Percentiles rank a stretch among this genome's conserved stretches.
phyloP scores from a whole-genome alignment of 257 asterid genomes.

The Penstemon barbatus region DNA sequence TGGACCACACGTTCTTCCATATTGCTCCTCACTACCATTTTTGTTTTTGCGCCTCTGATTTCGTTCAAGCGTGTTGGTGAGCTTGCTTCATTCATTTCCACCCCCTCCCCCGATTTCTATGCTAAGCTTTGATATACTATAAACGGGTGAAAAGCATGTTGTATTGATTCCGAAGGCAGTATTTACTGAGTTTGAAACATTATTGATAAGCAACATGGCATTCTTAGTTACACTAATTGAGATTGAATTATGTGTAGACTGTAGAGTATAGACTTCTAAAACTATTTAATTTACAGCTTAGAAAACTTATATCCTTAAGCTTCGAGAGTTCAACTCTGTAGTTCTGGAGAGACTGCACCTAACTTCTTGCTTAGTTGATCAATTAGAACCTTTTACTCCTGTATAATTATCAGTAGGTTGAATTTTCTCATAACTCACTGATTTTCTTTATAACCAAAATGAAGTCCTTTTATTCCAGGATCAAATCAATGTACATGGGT shows the following conservation, averaged over 20 bases:
- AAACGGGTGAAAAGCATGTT: too few relatives aligned
- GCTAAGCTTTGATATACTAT: too few relatives aligned
- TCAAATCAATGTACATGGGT: too few relatives aligned
- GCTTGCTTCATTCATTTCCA: constrained; percentile 18
- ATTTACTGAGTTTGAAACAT: not conserved
- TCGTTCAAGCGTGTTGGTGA: constrained; percentile 86
- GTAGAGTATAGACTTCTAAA: not conserved
- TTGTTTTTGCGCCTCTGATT: constrained; percentile 66
- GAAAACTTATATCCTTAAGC: not conserved
- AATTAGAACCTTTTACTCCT: not conserved
- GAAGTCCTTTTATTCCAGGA: too few relatives aligned
- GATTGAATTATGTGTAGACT: not conserved
- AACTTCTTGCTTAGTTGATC: constrained; percentile 12
- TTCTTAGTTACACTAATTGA: not conserved
- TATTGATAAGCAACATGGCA: constrained; percentile 7
- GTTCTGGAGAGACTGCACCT: not conserved
- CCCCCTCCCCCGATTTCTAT: not conserved
- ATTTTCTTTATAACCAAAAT: too few relatives aligned
- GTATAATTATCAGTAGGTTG: not conserved
- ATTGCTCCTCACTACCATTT: constrained; percentile 61
- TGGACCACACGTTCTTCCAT: constrained; percentile 71
- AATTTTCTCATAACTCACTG: not conserved
- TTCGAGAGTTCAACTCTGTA: constrained; percentile 13
- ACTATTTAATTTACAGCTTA: not conserved
- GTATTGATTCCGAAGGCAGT: too few relatives aligned